Conservation (phyloP, 2,329 filamentous ascomycete genomes). For the Colletotrichum sublineola region DNA sequence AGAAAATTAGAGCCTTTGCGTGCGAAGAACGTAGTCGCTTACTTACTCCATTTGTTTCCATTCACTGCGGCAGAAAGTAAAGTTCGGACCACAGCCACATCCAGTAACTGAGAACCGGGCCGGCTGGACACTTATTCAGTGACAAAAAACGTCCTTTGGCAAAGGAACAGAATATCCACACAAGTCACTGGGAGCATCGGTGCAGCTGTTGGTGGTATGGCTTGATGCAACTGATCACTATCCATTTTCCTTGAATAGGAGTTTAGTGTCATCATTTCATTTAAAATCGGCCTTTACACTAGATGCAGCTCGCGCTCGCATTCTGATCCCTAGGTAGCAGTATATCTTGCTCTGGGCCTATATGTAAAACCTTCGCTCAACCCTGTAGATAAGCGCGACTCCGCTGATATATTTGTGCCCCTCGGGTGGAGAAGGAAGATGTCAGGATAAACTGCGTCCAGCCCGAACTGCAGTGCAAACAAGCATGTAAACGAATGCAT, state of each 20-base stretch:
- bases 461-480: background rate
- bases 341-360: too few species aligned
- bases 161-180: background rate
- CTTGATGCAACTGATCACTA: background rate
- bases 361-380: background rate
- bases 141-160: background rate
- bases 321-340: background rate
- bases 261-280: background rate
- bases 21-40: background rate
- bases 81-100: background rate
- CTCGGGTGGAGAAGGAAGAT: background rate
- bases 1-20: background rate
- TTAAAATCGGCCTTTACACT: background rate
- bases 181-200: background rate
- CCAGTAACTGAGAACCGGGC: constrained; percentile 13
- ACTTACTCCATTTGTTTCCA: background rate
- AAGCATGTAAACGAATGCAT: background rate
- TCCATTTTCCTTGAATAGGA: background rate
- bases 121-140: constrained; percentile 26
- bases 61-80: background rate
- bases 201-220: background rate
- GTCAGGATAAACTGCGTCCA: background rate
- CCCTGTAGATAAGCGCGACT: background rate
- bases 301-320: background rate
- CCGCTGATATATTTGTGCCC: background rate